These are phyloP conservation scores for Neurospora intermedia DNA, from an alignment of 495 filamentous ascomycete genomes.

Conservation along the genomic window DNA sequence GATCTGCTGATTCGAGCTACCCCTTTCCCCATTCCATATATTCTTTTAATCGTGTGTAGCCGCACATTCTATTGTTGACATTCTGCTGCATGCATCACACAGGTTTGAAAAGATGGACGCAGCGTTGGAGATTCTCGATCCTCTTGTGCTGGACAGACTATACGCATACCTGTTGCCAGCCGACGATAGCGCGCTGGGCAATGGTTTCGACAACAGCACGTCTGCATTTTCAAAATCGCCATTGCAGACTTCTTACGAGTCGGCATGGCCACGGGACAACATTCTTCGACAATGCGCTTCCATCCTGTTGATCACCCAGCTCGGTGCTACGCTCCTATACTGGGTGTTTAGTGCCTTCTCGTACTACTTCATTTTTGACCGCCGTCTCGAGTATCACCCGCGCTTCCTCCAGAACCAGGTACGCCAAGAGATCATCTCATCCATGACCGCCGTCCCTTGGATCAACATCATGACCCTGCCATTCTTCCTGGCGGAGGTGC, in stretches of 20 bases:
- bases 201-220: background rate
- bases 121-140: conserved; percentile 11
- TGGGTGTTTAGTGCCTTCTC: conserved; percentile 13
- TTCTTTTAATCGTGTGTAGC: background rate
- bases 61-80: background rate
- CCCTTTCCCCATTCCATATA: background rate
- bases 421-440: conserved; percentile 11
- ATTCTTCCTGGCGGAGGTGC: conserved; percentile 14
- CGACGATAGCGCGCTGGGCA: background rate
- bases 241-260: background rate
- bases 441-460: conserved; percentile 11
- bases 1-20: background rate
- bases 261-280: conserved; percentile 14
- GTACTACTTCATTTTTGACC: conserved; percentile 15
- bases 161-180: conserved; percentile 12
- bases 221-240: conserved; percentile 1
- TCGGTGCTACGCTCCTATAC: conserved; percentile 11
- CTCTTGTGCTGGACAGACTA: conserved; percentile 12
- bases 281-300: conserved; percentile 11
- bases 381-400: conserved; percentile 14
- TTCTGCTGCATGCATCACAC: background rate
- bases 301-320: conserved; percentile 10
- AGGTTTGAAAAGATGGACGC: conserved; percentile 5
- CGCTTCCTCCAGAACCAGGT: conserved; percentile 16
- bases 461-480: conserved; percentile 16